These are phyloP conservation scores for Lactarius trivialis DNA, from an alignment of 768 basidiomycete genomes.

Conservation along the genomic window DNA sequence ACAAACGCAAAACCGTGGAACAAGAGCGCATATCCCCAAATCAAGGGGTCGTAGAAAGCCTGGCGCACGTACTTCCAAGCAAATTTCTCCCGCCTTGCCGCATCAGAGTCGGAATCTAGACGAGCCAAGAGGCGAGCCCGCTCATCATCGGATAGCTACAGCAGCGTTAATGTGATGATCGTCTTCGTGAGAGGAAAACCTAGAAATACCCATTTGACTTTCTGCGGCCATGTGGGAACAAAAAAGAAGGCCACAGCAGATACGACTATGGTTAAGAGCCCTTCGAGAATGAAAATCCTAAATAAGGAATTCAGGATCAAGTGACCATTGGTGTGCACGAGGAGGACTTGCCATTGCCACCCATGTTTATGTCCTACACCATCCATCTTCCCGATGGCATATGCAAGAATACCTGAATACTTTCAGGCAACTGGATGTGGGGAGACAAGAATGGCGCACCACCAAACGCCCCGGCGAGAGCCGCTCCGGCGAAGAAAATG, in stretches of 20 bases:
- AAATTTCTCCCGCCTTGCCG: conserved; percentile 46
- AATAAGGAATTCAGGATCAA: background rate
- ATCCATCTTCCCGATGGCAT: conserved; percentile 52
- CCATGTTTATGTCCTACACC: conserved; percentile 52
- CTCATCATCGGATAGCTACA: conserved; percentile 47
- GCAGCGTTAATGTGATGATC: background rate
- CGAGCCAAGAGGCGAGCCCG: conserved; percentile 43
- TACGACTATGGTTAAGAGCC: conserved; percentile 43
- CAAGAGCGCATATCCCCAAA: conserved; percentile 53
- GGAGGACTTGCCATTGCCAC: conserved; percentile 46
- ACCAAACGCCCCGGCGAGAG: conserved; percentile 59
- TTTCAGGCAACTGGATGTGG: background rate
- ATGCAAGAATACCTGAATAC: conserved; percentile 47
- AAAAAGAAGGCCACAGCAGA: conserved; percentile 46
- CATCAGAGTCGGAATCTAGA: conserved; percentile 48
- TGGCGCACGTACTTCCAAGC: conserved; percentile 52
- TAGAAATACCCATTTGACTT: conserved; percentile 48
- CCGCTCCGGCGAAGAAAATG: conserved; percentile 56
- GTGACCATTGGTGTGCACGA: background rate
- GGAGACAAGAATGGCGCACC: conserved; percentile 31
- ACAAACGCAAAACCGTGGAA: conserved; percentile 60
- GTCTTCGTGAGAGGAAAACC: background rate
- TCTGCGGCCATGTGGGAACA: conserved; percentile 54
- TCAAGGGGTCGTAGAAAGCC: conserved; percentile 50
- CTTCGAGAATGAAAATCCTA: conserved; percentile 57